phyloP scores from a whole-genome alignment of 768 basidiomycete genomes.

The Dioszegia hungarica region DNA sequence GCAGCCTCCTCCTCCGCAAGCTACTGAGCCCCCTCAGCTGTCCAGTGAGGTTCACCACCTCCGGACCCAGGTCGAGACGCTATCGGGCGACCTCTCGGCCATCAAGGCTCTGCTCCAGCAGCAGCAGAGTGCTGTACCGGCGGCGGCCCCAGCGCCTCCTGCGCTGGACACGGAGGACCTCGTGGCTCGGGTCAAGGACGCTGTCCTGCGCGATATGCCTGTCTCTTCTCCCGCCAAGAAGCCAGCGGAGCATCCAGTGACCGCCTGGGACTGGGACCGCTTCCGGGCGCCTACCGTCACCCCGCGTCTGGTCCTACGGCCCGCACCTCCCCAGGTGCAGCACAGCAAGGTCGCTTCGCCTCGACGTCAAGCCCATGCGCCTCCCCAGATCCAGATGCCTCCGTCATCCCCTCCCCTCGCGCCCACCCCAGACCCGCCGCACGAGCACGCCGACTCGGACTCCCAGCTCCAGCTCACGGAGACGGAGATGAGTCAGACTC shows the following conservation, averaged over 20 bases:
- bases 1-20: not conserved
- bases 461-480: not conserved
- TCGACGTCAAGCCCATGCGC: no score
- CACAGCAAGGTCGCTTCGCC: no score
- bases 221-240: no score
- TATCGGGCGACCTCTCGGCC: not conserved
- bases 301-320: no score
- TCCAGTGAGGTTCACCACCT: not conserved
- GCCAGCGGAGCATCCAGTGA: no score
- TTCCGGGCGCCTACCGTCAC: no score
- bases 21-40: not conserved
- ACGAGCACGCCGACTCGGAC: not conserved
- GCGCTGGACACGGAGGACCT: not conserved
- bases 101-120: constrained; percentile 3
- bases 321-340: no score
- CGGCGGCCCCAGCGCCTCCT: not conserved
- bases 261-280: no score
- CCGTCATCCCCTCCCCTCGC: not conserved
- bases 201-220: no score
- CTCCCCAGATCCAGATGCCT: not conserved
- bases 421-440: not conserved
- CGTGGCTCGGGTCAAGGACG: no score
- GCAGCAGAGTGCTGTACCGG: no score
- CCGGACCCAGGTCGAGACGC: not conserved
- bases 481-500: not conserved